Evolutionary conservation across 257 asterid species (phyloP).

Genomic region (Misopates orontium): DNA sequence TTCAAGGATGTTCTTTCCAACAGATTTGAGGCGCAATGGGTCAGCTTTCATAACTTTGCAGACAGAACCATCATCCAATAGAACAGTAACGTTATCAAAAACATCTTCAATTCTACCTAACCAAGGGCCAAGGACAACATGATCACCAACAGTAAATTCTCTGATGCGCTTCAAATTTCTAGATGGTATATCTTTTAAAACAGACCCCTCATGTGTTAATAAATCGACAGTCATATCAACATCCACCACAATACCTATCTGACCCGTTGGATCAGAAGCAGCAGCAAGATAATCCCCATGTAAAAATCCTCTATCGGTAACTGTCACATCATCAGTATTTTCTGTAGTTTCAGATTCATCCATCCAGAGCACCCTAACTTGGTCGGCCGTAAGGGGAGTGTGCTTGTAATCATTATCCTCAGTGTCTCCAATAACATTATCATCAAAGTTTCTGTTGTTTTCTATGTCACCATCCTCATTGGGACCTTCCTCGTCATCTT

Average conservation of each 20-base stretch:
- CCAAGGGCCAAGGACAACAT: conserved; percentile 97
- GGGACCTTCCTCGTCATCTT: conserved; percentile 38
- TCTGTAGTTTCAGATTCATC: conserved; percentile 77
- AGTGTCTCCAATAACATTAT: conserved; percentile 37
- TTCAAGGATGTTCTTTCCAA: conserved; percentile 71
- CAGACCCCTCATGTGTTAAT: conserved; percentile 62
- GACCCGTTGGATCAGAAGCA: conserved; percentile 89
- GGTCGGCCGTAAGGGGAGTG: conserved; percentile 63
- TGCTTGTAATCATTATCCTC: conserved; percentile 44
- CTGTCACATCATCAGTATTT: conserved; percentile 53
- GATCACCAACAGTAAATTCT: conserved; percentile 88
- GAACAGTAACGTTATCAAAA: conserved; percentile 84
- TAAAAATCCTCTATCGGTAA: conserved; percentile 83
- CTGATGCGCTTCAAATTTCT: conserved; percentile 70
- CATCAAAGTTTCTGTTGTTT: conserved; percentile 36
- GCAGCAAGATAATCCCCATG: conserved; percentile 97
- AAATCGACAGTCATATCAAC: conserved; percentile 66
- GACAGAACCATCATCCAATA: conserved; percentile 92
- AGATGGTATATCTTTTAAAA: conserved; percentile 54
- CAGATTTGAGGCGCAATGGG: conserved; percentile 77
- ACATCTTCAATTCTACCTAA: conserved; percentile 93
- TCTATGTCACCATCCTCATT: conserved; percentile 44
- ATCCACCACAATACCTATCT: conserved; percentile 90
- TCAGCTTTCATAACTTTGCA: conserved; percentile 95
- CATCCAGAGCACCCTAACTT: conserved; percentile 88